phyloP scores from a whole-genome alignment of 352 stramenopile genomes.

The Phytophthora pisi region DNA sequence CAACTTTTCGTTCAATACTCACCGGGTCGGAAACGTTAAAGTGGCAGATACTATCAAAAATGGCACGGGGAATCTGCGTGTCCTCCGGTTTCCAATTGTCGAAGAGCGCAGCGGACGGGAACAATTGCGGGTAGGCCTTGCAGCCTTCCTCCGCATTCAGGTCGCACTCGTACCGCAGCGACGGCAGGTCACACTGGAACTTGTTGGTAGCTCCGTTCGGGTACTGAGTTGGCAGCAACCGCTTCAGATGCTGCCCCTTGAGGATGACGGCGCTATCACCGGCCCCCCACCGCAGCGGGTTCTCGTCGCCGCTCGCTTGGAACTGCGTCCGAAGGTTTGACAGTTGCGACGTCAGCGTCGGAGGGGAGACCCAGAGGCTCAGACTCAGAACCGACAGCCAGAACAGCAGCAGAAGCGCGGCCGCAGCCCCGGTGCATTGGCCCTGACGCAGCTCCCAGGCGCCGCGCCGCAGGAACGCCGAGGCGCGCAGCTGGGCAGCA shows the following conservation, averaged over 20 bases:
- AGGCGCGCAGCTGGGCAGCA: constrained; percentile 18
- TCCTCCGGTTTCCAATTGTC: constrained; percentile 83
- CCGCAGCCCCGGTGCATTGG: constrained; percentile 14
- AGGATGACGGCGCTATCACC: constrained; percentile 29
- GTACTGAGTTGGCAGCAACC: constrained; percentile 39
- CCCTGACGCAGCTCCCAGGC: constrained; percentile 31
- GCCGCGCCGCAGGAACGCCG: constrained; percentile 32
- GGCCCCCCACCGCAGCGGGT: constrained; percentile 32
- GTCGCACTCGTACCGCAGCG: constrained; percentile 65
- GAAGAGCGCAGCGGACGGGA: constrained; percentile 73
- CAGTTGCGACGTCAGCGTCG: constrained; percentile 1
- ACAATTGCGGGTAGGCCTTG: constrained; percentile 69
- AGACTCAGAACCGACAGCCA: constrained; percentile 15
- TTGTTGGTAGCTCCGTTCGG: constrained; percentile 51
- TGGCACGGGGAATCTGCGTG: constrained; percentile 35
- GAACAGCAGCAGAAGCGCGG: constrained; percentile 23
- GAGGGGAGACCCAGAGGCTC: constrained; percentile 15
- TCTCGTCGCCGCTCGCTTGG: constrained; percentile 15
- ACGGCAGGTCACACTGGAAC: constrained; percentile 62
- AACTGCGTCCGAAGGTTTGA: constrained; percentile 16
- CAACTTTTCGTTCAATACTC: constrained; percentile 3
- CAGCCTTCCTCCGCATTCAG: constrained; percentile 45
- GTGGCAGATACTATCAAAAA: constrained; percentile 67
- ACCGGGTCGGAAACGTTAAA: constrained; percentile 70
- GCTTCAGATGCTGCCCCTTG: constrained; percentile 38